Percentiles rank a stretch among this genome's conserved stretches.
phyloP scores from a whole-genome alignment of 495 filamentous ascomycete genomes.

The Astrothelium subdiscretum region DNA sequence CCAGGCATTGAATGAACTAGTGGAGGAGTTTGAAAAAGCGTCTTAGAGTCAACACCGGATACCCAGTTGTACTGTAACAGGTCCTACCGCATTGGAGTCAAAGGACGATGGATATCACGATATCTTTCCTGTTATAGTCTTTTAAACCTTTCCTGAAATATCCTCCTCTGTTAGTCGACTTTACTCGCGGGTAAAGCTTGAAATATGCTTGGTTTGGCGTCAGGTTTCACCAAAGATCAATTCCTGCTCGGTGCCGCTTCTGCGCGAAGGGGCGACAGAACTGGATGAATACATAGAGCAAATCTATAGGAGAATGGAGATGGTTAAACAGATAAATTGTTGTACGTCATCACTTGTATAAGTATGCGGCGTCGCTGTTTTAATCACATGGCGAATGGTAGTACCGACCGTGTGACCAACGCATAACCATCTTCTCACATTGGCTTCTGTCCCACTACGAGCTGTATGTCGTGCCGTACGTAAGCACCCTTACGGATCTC shows the following conservation, averaged over 20 bases:
- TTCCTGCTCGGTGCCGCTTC: no score
- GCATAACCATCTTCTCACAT: not conserved
- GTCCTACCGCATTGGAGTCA: not conserved
- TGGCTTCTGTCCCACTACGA: not conserved
- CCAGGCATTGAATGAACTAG: not conserved
- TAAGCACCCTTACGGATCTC: not conserved
- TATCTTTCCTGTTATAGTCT: not conserved
- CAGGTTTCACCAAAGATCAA: no score
- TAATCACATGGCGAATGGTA: not conserved
- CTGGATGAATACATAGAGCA: no score
- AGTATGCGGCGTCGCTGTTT: no score
- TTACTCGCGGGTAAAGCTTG: no score
- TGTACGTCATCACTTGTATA: no score
- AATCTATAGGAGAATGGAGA: no score
- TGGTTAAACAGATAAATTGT: no score
- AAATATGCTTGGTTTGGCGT: no score
- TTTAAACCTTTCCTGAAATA: not conserved
- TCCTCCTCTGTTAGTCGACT: no score
- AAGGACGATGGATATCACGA: not conserved
- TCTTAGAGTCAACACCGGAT: not conserved
- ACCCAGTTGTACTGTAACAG: not conserved
- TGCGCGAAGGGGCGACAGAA: no score
- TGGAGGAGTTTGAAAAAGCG: not conserved
- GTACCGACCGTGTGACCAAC: not conserved
- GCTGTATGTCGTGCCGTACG: not conserved